These are phyloP conservation scores for Brettanomyces anomalus DNA, from an alignment of 805 yeast genomes.

Conservation along the genomic window DNA sequence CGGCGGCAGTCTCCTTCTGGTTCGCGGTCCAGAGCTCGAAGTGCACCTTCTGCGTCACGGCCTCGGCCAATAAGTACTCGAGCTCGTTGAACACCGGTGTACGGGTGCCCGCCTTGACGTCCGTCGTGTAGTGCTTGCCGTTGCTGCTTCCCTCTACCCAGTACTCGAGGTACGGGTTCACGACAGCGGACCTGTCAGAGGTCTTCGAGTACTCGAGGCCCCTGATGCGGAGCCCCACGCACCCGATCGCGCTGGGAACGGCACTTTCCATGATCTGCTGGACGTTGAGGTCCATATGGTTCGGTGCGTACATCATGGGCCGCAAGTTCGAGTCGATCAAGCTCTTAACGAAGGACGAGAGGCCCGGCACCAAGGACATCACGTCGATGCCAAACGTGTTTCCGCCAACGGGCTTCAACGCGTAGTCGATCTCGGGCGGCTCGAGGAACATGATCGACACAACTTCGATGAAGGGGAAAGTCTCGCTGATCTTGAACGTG, in stretches of 20 bases:
- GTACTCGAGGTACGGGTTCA: constrained; percentile 39
- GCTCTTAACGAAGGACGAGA: constrained; percentile 60
- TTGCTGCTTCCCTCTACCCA: constrained; percentile 28
- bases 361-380: constrained; percentile 78
- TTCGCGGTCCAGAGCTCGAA: constrained; percentile 33
- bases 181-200: constrained; percentile 30
- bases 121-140: constrained; percentile 31
- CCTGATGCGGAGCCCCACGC: constrained; percentile 52
- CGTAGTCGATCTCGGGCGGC: constrained; percentile 72
- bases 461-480: constrained; percentile 70
- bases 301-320: constrained; percentile 78
- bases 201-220: constrained; percentile 41
- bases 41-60: constrained; percentile 46
- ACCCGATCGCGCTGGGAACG: constrained; percentile 62
- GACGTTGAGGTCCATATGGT: constrained; percentile 65
- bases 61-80: constrained; percentile 47
- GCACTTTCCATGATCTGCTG: constrained; percentile 60
- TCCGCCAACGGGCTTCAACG: constrained; percentile 81
- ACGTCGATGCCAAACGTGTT: constrained; percentile 80
- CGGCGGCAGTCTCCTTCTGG: neutral
- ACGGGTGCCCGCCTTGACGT: constrained; percentile 44
- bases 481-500: constrained; percentile 49
- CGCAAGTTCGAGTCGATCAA: constrained; percentile 62
- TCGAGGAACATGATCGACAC: constrained; percentile 68
- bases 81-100: constrained; percentile 64